Evolutionary conservation across 768 basidiomycete species (phyloP).

Genomic region (Leccinum subtestaceum): DNA sequence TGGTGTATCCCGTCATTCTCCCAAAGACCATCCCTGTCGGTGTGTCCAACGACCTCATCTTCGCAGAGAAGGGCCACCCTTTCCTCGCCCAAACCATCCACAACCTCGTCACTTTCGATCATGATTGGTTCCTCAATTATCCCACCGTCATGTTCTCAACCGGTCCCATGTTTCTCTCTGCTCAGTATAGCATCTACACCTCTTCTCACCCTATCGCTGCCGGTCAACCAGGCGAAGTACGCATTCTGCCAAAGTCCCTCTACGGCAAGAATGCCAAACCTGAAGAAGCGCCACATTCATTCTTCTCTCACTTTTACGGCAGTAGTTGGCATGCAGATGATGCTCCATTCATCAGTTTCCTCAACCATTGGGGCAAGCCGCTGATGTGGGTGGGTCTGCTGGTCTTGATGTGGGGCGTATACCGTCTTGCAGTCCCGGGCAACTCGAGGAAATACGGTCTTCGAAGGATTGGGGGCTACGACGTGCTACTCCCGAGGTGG

Average conservation of each 20-base stretch:
- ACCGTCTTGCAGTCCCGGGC: conserved; percentile 53
- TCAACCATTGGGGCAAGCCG: conserved; percentile 82
- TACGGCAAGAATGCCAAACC: conserved; percentile 94
- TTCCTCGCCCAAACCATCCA: conserved; percentile 93
- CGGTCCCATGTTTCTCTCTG: conserved; percentile 97
- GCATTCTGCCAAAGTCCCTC: conserved; percentile 92
- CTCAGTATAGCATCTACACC: conserved; percentile 86
- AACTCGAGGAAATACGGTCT: conserved; percentile 60
- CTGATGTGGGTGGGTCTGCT: conserved; percentile 83
- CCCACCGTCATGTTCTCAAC: conserved; percentile 99
- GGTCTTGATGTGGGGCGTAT: conserved; percentile 66
- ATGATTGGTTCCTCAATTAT: conserved; percentile 93
- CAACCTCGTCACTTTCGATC: conserved; percentile 87
- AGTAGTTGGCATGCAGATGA: conserved; percentile 99
- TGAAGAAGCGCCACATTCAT: conserved; percentile 82
- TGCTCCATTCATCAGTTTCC: conserved; percentile 94
- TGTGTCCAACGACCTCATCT: conserved; percentile 96
- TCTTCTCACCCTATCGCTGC: conserved; percentile 59
- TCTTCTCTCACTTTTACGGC: conserved; percentile 97
- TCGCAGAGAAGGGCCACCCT: conserved; percentile 78
- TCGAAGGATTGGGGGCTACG: conserved; percentile 67
- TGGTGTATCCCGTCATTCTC: conserved; percentile 83
- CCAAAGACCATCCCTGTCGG: conserved; percentile 97
- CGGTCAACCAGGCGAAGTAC: conserved; percentile 63
- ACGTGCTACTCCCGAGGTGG: conserved; percentile 75